Conservation (phyloP, 2,329 filamentous ascomycete genomes). For the Ceratocystis huliohia region DNA sequence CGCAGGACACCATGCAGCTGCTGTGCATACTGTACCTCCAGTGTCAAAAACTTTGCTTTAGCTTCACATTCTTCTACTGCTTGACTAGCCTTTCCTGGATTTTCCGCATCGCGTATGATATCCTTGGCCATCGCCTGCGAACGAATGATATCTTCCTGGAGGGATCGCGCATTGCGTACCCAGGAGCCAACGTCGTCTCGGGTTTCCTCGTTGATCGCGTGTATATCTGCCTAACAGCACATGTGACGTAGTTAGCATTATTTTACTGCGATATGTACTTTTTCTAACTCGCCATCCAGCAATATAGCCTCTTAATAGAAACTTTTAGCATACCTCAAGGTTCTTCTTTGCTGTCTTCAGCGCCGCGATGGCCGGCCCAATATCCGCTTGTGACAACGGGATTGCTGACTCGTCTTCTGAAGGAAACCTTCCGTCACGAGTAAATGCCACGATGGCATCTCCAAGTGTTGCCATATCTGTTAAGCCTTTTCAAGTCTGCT, state of each 20-base stretch:
- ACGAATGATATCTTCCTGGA: constrained; percentile 73
- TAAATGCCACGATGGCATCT: constrained; percentile 32
- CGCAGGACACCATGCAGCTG: constrained; percentile 41
- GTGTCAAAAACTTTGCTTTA: constrained; percentile 43
- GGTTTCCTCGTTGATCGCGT: constrained; percentile 60
- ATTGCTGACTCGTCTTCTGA: constrained; percentile 29
- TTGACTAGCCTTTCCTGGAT: constrained; percentile 41
- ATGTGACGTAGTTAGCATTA: constrained; percentile 8
- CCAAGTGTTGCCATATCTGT: constrained; percentile 25
- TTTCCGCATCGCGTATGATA: constrained; percentile 66
- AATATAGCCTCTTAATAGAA: not conserved
- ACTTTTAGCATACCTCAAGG: constrained; percentile 29
- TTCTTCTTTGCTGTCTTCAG: constrained; percentile 29
- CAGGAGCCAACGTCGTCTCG: constrained; percentile 72
- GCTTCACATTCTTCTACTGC: constrained; percentile 41
- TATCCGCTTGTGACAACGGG: constrained; percentile 29
- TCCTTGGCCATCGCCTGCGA: constrained; percentile 68
- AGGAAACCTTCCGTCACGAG: constrained; percentile 33
- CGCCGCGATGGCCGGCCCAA: constrained; percentile 32
- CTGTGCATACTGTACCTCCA: constrained; percentile 46
- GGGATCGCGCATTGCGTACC: constrained; percentile 70
- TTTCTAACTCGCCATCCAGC: not conserved
- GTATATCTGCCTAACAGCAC: constrained; percentile 51
- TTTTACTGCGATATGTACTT: not conserved
- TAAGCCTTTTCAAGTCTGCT: not conserved